Evolutionary conservation across 2,329 filamentous ascomycete species (phyloP).

Genomic region (Claviceps cyperi): DNA sequence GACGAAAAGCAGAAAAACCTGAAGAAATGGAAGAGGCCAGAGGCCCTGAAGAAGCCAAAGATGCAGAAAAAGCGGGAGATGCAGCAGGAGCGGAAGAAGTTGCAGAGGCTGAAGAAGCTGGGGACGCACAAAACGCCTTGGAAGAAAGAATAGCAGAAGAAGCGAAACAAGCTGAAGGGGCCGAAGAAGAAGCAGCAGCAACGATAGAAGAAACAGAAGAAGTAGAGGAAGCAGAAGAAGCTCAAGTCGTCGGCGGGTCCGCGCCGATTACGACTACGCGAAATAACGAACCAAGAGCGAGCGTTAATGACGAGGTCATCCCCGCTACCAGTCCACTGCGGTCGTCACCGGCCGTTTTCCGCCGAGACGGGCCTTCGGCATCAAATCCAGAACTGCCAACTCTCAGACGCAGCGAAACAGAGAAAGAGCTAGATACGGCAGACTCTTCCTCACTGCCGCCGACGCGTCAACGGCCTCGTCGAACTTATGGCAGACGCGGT

Average conservation of each 20-base stretch:
- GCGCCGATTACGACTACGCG: not conserved
- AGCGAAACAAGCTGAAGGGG: no score
- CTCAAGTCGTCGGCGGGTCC: not conserved
- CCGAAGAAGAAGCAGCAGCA: no score
- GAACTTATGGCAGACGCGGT: conserved; percentile 3
- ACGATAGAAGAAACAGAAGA: no score
- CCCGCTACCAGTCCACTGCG: conserved; percentile 24
- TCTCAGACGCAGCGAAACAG: conserved; percentile 12
- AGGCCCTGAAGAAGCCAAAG: no score
- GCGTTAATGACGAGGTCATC: conserved; percentile 23
- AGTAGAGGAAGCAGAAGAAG: not conserved
- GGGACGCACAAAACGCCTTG: no score
- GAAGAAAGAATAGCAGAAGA: no score
- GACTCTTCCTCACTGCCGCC: conserved; percentile 16
- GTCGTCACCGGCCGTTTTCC: conserved; percentile 14
- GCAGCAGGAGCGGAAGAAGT: no score
- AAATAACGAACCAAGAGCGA: not conserved
- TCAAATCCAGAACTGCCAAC: conserved; percentile 22
- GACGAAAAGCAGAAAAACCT: no score
- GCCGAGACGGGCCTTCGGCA: conserved; percentile 8
- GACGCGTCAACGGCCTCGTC: conserved; percentile 5
- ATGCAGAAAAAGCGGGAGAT: no score
- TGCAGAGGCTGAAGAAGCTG: no score
- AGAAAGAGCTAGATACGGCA: conserved; percentile 4
- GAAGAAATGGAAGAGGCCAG: no score